Evolutionary conservation across 2,329 filamentous ascomycete genomes (phyloP), one percentile per base, ranked within the genome.

Genomic region (Paecilomyces variotii): DNA sequence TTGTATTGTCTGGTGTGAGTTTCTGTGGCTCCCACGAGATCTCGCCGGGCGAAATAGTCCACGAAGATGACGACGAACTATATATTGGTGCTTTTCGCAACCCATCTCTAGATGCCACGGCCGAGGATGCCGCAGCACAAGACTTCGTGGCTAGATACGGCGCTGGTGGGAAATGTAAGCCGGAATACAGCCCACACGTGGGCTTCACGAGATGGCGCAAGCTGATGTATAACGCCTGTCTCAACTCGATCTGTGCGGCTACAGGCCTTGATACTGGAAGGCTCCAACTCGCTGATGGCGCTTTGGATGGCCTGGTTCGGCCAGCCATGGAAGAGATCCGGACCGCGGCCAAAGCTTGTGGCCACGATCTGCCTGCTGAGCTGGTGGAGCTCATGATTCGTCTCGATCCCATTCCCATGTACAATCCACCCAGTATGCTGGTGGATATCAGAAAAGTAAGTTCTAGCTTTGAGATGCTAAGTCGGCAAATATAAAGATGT

Each of bases 271-370:
- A 84, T 64, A 80, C 79, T 0, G 73, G 76, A 2, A 71, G 79
- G n/a, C 76, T 85, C 57, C 74, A 78, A 35, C 70, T 83, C 52
- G 70, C 73, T 25, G 19, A 19, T 19, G 73, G 72, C 28, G 73
- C 74, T 1, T 68, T 83, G 5, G 77, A 81, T n/a, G 74, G 76
- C 7, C 64, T 84, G 26, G 74, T 84, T 2, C 63, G 70, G 25
- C 82, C 81, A 7, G 78, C 79, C 0, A 84, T 85, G 80, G 60
- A 67, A 12, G 82, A 84, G 67, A 79, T 84, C 27, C 67, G 74
- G 1, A 75, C 75, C 0, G 77, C 76, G 5, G 80, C 78, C 25
- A 70, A 64, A 27, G 78, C 74, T 11, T 66, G 62, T 9, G 79
- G 80, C 0, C 19, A 19, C 19, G 19, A 19, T 19, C 19, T 19